These are phyloP conservation scores for Saccharomycopsis microspora DNA, from an alignment of 805 yeast species.

Conservation along the genomic window DNA sequence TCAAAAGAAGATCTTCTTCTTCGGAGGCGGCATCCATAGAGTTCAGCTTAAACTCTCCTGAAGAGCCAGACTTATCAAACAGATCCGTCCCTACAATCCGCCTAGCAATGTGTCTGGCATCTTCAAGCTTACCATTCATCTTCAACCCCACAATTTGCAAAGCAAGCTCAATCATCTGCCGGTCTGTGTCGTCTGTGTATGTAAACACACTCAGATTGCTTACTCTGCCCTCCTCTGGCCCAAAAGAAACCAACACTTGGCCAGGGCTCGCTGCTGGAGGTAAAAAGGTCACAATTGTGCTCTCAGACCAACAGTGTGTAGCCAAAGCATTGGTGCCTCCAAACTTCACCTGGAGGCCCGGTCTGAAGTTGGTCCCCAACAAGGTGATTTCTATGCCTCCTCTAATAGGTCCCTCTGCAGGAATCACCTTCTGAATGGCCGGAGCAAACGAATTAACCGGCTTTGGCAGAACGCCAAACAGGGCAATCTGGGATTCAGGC, in stretches of 20 bases:
- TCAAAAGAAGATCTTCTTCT: conserved; percentile 27
- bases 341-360: conserved; percentile 74
- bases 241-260: conserved; percentile 82
- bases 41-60: conserved; percentile 5
- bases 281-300: conserved; percentile 84
- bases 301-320: conserved; percentile 93
- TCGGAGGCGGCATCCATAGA: conserved; percentile 16
- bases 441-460: conserved; percentile 26
- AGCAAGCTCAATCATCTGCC: conserved; percentile 89
- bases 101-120: conserved; percentile 87
- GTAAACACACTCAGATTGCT: conserved; percentile 54
- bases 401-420: conserved; percentile 89
- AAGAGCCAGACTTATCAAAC: conserved; percentile 18
- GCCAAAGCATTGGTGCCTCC: conserved; percentile 72
- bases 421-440: conserved; percentile 75
- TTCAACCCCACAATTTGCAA: conserved; percentile 92
- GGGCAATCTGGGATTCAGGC: too few relatives aligned
- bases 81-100: conserved; percentile 62
- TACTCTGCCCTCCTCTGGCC: conserved; percentile 18
- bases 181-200: conserved; percentile 89
- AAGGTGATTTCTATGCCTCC: conserved; percentile 96
- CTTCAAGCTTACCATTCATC: conserved; percentile 93
- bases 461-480: too few relatives aligned
- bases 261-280: conserved; percentile 91
- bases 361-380: conserved; percentile 76